Evolutionary conservation across 108 stramenopile species (phyloP).

Genomic region (Cyclostephanos tholiformis): DNA sequence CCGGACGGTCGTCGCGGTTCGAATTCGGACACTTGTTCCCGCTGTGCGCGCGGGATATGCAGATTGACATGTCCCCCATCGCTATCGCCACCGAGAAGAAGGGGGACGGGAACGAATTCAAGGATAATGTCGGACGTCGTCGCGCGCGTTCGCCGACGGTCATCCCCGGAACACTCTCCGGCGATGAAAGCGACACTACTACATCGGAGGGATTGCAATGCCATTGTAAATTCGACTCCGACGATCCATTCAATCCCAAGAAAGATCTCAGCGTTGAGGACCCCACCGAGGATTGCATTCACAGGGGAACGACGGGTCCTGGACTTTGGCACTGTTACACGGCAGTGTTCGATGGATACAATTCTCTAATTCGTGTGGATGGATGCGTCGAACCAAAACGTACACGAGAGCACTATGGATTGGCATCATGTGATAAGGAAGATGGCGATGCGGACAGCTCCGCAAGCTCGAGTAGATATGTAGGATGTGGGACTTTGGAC

Average conservation of each 20-base stretch:
- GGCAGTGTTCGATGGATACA: slow-evolving; percentile 68
- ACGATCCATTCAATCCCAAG: slow-evolving; percentile 34
- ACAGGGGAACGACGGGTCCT: slow-evolving; percentile 65
- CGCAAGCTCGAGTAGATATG: slow-evolving; percentile 23
- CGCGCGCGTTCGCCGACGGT: neutral
- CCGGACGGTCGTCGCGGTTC: slow-evolving; percentile 65
- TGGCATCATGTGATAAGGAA: slow-evolving; percentile 16
- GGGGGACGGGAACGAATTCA: slow-evolving; percentile 11
- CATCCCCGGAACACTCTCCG: neutral
- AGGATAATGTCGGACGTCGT: slow-evolving; percentile 3
- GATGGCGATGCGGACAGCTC: slow-evolving; percentile 20
- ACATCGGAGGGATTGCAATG: slow-evolving; percentile 32
- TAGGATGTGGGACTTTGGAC: slow-evolving; percentile 57
- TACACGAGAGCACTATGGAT: slow-evolving; percentile 30
- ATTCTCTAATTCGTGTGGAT: slow-evolving; percentile 59
- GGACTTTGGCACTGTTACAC: slow-evolving; percentile 84
- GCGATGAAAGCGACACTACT: slow-evolving; percentile 26
- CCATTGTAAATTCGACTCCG: slow-evolving; percentile 38
- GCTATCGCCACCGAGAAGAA: slow-evolving; percentile 59
- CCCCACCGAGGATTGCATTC: slow-evolving; percentile 44
- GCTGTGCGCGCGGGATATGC: slow-evolving; percentile 36
- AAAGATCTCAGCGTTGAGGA: slow-evolving; percentile 31
- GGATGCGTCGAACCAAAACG: slow-evolving; percentile 54
- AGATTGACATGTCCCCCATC: slow-evolving; percentile 63
- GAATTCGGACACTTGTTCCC: slow-evolving; percentile 84